Evolutionary conservation across 2,329 filamentous ascomycete species (phyloP), one percentile per base, ranked within the genome.

Genomic region (Westerdykella ornata): DNA sequence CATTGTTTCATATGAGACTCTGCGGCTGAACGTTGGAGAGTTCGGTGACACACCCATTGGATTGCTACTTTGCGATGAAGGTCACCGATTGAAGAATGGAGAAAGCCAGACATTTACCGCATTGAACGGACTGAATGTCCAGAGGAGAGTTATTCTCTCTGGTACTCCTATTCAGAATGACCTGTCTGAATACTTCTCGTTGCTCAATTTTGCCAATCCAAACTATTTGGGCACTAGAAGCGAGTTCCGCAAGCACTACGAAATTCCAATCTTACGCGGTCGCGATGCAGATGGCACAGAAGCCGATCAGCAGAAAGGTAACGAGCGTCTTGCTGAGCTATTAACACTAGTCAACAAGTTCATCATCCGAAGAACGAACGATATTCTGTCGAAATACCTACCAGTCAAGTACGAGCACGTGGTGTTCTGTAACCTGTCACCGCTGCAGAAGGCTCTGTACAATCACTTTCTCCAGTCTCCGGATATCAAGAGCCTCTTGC

Each of bases 341-440:
- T 78, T 95, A 3, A 73, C 74, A 2, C 72, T 94, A 34, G 92
- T 98, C 60, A 98, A 97, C 71, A 96, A 94, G 59, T 98, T 98
- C 69, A 94, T 98, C 63, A 98, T 98, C 56, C 84, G 92, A 45
- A 82, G 92, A 43, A 96, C 90, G 3, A 98, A 98, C 75, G 92
- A 98, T 60, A 94, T 98, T 47, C 70, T 98, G 17, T 96, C 90
- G 38, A 98, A 98, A 66, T 98, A 98, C 61, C 71, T 98, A 44
- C 92, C 92, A 0, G 82, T 97, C 71, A 98, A 98, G 71, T 98
- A 98, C 67, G 92, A 98, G 67, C 92, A 98, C 63, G 92, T 98
- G 20, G 92, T 98, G 1, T 98, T 98, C 69, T 98, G 92, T 74
- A 90, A 90, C 54, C 76, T 95, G 35, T 85, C 92, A 13, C 85